Base-by-base conservation (phyloP, 2,329 filamentous ascomycete genomes). In the Fusarium penzigii region DNA sequence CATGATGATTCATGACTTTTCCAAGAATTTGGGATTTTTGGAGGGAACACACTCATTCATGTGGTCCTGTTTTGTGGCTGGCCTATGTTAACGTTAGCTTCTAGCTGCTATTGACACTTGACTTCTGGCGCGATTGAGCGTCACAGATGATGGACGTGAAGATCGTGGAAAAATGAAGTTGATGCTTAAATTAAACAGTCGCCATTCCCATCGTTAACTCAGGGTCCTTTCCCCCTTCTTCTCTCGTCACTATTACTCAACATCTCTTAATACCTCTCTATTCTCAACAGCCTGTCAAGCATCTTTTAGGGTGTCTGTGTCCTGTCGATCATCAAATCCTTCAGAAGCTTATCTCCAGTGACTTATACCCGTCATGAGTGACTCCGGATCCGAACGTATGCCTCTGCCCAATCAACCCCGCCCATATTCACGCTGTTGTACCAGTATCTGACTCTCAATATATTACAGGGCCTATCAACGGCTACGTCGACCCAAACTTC, bases 401-500 rank as follows among this genome's bases (percentile, higher is more conserved):
- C 5, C 13, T 36, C 9, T 36, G 4, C 32, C 32, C 9, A 11
- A 36, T 11, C 32, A 36, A 36, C 10, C 32, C 20, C n/a, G n/a
- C n/a, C 20, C 20, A 25, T 25, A 25, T 25, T 25, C 7, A 25
- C 20, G 20, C 20, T 25, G 20, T 25, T 25, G 34, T 42, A 17
- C n/a, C n/a, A n/a, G n/a, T 34, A 34, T 40, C 10, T 17, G 36
- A 32, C 32, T 53, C 12, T 52, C 48, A 48, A 48, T 10, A 32
- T 9, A 13, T 4, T 12, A 47, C 40, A 49, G 46, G 52, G n/a
- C 50, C 53, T 9, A 53, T 58, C 14, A 29, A 67, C 50, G 63
- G 76, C 56, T 81, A 79, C 46, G 67, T 80, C 49, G 78, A 83
- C 60, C 79, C 79, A 34, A 72, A 78, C 64, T 81, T 78, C 51